Evolutionary conservation across 225 moss, liverwort and hornwort genomes (phyloP), one percentile per base, ranked within the genome.

Genomic region (Pleurozium schreberi): DNA sequence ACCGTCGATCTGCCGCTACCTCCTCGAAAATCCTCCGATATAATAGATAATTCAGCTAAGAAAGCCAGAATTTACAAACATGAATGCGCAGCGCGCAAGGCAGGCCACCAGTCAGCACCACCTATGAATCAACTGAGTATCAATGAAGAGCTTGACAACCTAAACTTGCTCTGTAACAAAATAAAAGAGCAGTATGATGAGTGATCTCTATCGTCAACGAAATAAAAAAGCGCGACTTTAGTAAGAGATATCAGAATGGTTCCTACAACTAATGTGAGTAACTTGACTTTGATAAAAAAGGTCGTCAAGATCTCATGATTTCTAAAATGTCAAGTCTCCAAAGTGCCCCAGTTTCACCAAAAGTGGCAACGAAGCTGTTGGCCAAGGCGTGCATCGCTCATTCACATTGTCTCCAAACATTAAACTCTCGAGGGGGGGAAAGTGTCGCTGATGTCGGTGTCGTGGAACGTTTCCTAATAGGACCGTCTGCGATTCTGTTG

Each of bases 351-450:
- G 83, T 75, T 50, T 82, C 90, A 81, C 20, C 81, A 87, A 82
- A 89, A 89, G 80, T 67, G 88, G 90, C 76, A 65, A 31, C 86
- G 45, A 43, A 89, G 88, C 89, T 81, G 88, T 88, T 81, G 86
- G 84, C 92, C 88, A 84, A 82, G 45, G 26, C 58, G 69, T 79
- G 81, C 79, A 38, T 75, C 85, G 85, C 80, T 91, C 90, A 93
- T 82, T 88, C 92, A 74, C 93, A 94, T 38, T 89, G 92, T 55
- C 93, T 86, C 94, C 94, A 94, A 27, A 93, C 94, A 36, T 88
- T 84, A 1, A 42, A 92, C 33, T 91, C 84, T 30, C 87, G 90
- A 53, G 88, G 88, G 9, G 94, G 93, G 2, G 92, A 94, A 0
- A 94, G 53, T 26, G 90, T 93, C 20, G 89, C 86, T 65, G 94